Conservation (phyloP, 805 yeast genomes). For the Lachancea kluyveri region DNA sequence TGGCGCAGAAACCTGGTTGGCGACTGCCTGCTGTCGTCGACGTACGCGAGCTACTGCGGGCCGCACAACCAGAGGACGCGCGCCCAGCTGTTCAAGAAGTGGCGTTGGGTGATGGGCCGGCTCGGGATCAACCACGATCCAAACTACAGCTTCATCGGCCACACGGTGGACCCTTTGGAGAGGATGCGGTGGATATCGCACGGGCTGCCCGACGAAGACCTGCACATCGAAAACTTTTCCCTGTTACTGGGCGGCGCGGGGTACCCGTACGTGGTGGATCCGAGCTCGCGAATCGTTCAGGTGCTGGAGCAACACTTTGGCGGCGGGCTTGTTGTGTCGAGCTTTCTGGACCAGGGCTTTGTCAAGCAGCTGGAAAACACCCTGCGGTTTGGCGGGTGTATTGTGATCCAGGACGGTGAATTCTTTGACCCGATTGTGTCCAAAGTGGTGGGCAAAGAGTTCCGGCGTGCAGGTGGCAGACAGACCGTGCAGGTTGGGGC, state of each 20-base stretch:
- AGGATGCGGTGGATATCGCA: slow-evolving; percentile 43
- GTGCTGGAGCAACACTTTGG: slow-evolving; percentile 32
- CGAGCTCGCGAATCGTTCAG: slow-evolving; percentile 43
- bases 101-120: slow-evolving; percentile 33
- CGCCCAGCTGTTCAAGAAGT: slow-evolving; percentile 24
- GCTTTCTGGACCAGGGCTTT: slow-evolving; percentile 66
- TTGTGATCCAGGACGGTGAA: slow-evolving; percentile 77
- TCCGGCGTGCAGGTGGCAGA: slow-evolving; percentile 62
- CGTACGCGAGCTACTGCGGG: slow-evolving; percentile 59
- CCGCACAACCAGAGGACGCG: slow-evolving; percentile 45
- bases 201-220: slow-evolving; percentile 53
- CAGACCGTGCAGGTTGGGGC: slow-evolving; percentile 53
- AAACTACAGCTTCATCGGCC: slow-evolving; percentile 30
- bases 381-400: slow-evolving; percentile 71
- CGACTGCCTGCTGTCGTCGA: slow-evolving; percentile 56
- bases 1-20: slow-evolving; percentile 51
- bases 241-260: slow-evolving; percentile 31
- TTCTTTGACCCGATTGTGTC: slow-evolving; percentile 67
- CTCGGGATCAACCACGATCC: slow-evolving; percentile 37
- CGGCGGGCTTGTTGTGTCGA: slow-evolving; percentile 45
- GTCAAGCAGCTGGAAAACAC: slow-evolving; percentile 70
- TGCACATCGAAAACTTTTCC: slow-evolving; percentile 54
- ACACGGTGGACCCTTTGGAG: slow-evolving; percentile 37
- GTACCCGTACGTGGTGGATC: slow-evolving; percentile 68
- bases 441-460: slow-evolving; percentile 55